phyloP scores from a whole-genome alignment of 495 filamentous ascomycete genomes.

The Rusavskia elegans region DNA sequence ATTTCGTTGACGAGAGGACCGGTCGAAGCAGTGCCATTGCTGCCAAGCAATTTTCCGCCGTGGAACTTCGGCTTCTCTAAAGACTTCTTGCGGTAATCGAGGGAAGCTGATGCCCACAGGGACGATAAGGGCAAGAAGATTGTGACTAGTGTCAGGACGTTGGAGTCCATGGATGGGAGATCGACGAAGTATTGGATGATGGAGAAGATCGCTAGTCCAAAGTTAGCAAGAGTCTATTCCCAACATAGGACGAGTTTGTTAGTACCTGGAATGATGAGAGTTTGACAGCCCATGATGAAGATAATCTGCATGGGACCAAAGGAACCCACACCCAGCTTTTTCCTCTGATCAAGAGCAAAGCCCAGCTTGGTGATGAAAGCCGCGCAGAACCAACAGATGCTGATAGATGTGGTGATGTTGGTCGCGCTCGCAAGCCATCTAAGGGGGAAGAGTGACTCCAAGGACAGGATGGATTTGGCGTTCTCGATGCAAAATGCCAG shows the following conservation, averaged over 20 bases:
- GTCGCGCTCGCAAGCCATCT: constrained; percentile 34
- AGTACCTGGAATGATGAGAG: constrained; percentile 65
- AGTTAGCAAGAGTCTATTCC: constrained; percentile 6
- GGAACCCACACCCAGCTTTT: constrained; percentile 36
- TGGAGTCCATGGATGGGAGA: constrained; percentile 42
- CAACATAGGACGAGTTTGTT: background rate
- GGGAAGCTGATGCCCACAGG: constrained; percentile 44
- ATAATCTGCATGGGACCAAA: constrained; percentile 57
- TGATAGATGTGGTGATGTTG: constrained; percentile 41
- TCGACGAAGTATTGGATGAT: constrained; percentile 39
- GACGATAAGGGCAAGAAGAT: constrained; percentile 68
- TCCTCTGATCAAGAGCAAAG: constrained; percentile 40
- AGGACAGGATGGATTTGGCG: constrained; percentile 28
- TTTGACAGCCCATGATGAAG: constrained; percentile 61
- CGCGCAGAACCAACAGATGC: constrained; percentile 59
- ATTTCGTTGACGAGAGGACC: constrained; percentile 5
- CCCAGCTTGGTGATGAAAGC: constrained; percentile 60
- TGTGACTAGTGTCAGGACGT: constrained; percentile 49
- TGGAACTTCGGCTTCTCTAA: constrained; percentile 1
- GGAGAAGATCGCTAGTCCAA: constrained; percentile 46
- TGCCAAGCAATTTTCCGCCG: constrained; percentile 1
- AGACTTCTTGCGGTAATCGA: constrained; percentile 2
- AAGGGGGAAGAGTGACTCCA: constrained; percentile 25
- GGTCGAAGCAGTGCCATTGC: background rate
- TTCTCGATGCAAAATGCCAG: constrained; percentile 42